Evolutionary conservation across 257 asterid genomes (phyloP).

Genomic region (Fraxinus americana): DNA sequence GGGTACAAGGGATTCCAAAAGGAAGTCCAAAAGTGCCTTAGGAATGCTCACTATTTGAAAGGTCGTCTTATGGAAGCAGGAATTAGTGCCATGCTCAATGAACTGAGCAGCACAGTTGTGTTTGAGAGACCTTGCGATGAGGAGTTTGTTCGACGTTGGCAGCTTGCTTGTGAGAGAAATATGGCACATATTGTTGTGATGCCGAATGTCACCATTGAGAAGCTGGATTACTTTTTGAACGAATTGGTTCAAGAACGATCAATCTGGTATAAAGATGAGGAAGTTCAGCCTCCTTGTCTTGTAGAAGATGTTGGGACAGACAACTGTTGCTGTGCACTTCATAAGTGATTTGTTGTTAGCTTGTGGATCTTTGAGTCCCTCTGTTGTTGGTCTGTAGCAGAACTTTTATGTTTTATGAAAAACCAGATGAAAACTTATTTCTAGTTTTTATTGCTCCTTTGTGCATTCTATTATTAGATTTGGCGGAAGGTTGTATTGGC

Average conservation of each 20-base stretch:
- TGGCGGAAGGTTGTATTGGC: background rate
- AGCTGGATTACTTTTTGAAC: constrained; percentile 71
- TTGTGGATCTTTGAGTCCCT: constrained; percentile 4
- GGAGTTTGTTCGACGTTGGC: constrained; percentile 93
- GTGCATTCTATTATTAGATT: background rate
- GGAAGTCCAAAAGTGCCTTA: constrained; percentile 90
- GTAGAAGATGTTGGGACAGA: constrained; percentile 68
- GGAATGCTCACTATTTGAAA: constrained; percentile 91
- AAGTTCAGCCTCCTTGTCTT: constrained; percentile 69
- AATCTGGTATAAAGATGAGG: constrained; percentile 65
- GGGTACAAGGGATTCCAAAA: constrained; percentile 95
- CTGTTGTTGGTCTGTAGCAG: background rate
- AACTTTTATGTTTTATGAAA: background rate
- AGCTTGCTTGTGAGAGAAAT: constrained; percentile 89
- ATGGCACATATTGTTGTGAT: constrained; percentile 91
- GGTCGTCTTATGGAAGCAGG: constrained; percentile 73
- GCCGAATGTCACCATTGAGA: constrained; percentile 79
- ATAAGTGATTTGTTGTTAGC: constrained; percentile 20
- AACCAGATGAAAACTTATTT: background rate
- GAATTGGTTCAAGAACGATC: constrained; percentile 64
- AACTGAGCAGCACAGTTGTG: constrained; percentile 93
- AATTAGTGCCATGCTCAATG: constrained; percentile 87
- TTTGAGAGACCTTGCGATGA: constrained; percentile 90
- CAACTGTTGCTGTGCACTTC: constrained; percentile 49
- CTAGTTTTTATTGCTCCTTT: background rate